Percentiles rank a stretch among this genome's conserved stretches.
These are phyloP conservation scores for Xylogone sp. DNA, from an alignment of 2,329 filamentous ascomycete species.

Conservation along the genomic window DNA sequence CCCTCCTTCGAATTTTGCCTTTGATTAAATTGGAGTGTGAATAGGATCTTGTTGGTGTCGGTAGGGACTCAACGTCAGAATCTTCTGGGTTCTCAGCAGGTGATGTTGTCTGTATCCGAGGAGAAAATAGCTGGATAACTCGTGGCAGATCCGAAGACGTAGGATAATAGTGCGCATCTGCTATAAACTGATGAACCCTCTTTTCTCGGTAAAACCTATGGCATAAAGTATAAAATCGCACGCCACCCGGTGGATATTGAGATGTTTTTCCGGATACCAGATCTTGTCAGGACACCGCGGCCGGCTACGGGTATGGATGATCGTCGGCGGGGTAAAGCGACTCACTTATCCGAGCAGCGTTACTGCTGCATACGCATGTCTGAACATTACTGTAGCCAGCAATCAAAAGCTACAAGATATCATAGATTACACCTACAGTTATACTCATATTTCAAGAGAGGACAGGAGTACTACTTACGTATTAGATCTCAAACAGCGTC, in stretches of 20 bases:
- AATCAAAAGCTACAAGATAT: too few relatives aligned
- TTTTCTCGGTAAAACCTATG: background rate
- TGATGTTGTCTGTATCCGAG: background rate
- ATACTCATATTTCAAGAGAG: too few relatives aligned
- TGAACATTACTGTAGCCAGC: too few relatives aligned
- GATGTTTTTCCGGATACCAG: background rate
- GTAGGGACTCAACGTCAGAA: background rate
- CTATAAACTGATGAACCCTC: background rate
- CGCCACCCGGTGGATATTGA: background rate
- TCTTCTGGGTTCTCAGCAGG: background rate
- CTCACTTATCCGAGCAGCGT: background rate
- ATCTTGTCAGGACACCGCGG: background rate
- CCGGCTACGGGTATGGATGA: background rate
- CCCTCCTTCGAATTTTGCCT: conserved; percentile 5
- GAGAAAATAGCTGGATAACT: background rate
- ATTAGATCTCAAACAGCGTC: too few relatives aligned
- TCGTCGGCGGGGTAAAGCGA: background rate
- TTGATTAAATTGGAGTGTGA: background rate
- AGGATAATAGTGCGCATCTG: background rate
- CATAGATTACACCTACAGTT: too few relatives aligned
- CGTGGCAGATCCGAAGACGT: background rate
- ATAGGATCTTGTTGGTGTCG: background rate
- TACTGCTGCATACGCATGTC: too few relatives aligned
- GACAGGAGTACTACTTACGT: too few relatives aligned
- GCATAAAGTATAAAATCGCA: background rate